Evolutionary conservation across 345 rosid species (phyloP).

Genomic region (Pugionium dolabratum): DNA sequence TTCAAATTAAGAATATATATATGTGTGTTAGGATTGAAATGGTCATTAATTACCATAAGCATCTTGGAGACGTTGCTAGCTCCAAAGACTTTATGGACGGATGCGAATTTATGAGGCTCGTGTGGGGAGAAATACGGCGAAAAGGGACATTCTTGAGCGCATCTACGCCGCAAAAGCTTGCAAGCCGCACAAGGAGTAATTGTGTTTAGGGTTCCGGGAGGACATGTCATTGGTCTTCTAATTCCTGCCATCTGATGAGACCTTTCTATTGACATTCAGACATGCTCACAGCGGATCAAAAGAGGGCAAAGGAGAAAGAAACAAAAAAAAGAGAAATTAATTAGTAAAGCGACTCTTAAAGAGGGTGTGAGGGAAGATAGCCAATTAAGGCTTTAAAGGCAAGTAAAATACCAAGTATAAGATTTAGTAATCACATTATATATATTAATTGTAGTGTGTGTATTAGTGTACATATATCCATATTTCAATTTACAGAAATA

Average conservation of each 20-base stretch:
- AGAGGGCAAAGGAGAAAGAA: conserved; percentile 1
- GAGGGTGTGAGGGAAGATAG: conserved; percentile 39
- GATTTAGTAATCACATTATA: conserved; percentile 33
- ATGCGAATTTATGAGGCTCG: conserved; percentile 91
- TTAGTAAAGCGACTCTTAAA: conserved; percentile 33
- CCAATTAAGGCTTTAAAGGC: conserved; percentile 71
- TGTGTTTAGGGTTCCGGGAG: conserved; percentile 83
- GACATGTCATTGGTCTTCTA: conserved; percentile 76
- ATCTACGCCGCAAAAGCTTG: conserved; percentile 84
- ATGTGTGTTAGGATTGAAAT: not conserved
- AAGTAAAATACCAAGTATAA: conserved; percentile 49
- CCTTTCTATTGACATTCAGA: conserved; percentile 96
- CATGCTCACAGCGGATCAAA: conserved; percentile 60
- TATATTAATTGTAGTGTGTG: not conserved
- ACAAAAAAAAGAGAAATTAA: conserved; percentile 3
- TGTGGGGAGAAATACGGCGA: conserved; percentile 96
- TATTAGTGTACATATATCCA: not conserved
- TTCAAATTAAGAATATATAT: not conserved
- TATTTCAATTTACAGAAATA: not conserved
- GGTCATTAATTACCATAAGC: conserved; percentile 57
- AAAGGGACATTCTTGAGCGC: conserved; percentile 97
- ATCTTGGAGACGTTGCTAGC: conserved; percentile 98
- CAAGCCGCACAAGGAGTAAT: conserved; percentile 98
- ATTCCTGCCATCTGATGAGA: conserved; percentile 67
- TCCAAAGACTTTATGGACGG: conserved; percentile 94